Base-by-base conservation (phyloP, 1,284 basidiomycete genomes). In the Abortiporus biennis region DNA sequence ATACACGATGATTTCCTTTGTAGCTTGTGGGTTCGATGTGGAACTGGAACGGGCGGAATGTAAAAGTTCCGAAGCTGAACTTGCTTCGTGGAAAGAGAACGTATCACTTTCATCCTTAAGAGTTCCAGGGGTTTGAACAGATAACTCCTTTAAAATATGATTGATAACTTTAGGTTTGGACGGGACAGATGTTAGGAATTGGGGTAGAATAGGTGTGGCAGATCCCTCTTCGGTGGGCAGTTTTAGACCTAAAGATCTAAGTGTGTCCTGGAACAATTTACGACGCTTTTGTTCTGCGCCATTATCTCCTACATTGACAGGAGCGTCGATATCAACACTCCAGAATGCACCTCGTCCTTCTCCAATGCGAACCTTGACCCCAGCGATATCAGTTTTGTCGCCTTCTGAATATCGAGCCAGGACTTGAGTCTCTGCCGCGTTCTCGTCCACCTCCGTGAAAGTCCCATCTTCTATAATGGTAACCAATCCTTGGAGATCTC, bases 311-410 rank as follows among this genome's bases (percentile, higher is more conserved):
- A 64, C 61, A 41, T 64, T 55, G 27, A 76, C 54, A 2, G 80
- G 68, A 51, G 77, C 78, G 55, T 89, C 88, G 16, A 83, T 67
- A 52, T 78, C 81, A 0, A 77, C 67, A 2, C 73, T 72, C 70
- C 78, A 85, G 4, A 89, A 62, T 1, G 78, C 57, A 0, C 78
- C 73, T 20, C 63, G 69, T 2, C 87, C 88, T 16, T 59, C 54
- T 1, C 76, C 78, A n/a, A 80, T 63, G 0, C 51, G 54, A 32
- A 68, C 73, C 3, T 65, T 57, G 3, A 83, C 66, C 0, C 67
- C 79, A 1, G 82, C 82, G 15, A 76, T 61, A n/a, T 59, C 47
- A 9, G 48, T 43, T 3, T 43, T 27, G 3, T 50, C 49, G 22
- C 47, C 47, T 25, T 57, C 52, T 6, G 51, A 42, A 42, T 61